These are phyloP conservation scores for Coemansia sp. DNA, from an alignment of 192 early-diverging fungal genomes.

Conservation along the genomic window DNA sequence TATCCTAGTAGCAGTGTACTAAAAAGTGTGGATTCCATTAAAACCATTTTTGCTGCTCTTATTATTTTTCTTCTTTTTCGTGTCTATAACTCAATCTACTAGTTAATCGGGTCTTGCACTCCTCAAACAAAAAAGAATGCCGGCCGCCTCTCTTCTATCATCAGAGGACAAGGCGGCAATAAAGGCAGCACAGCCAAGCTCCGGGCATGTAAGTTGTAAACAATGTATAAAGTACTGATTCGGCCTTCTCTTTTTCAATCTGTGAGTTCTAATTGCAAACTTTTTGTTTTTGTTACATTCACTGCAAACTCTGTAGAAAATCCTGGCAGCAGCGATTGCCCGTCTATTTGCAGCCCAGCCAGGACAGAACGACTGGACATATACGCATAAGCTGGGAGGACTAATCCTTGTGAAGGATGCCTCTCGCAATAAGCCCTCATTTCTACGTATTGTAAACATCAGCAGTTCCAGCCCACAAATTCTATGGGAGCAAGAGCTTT, in stretches of 20 bases:
- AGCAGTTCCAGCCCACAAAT: conserved; percentile 57
- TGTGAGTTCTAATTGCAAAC: not conserved
- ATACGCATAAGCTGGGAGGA: conserved; percentile 69
- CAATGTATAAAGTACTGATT: not conserved
- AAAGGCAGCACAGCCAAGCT: conserved; percentile 61
- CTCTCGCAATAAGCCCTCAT: conserved; percentile 61
- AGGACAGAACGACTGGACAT: conserved; percentile 65
- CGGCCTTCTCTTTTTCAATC: not conserved
- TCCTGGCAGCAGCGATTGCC: conserved; percentile 73
- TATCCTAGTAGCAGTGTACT: not conserved
- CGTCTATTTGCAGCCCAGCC: conserved; percentile 74
- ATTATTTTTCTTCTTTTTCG: not conserved
- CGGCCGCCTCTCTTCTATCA: conserved; percentile 62
- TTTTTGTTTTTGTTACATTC: conserved; percentile 10
- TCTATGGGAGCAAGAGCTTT: conserved; percentile 81
- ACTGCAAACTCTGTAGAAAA: conserved; percentile 61
- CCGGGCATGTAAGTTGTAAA: conserved; percentile 54
- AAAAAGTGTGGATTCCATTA: not conserved
- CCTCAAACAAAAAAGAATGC: conserved; percentile 42
- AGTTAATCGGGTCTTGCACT: not conserved
- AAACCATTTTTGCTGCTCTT: not conserved
- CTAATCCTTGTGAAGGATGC: conserved; percentile 67
- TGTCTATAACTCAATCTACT: not conserved
- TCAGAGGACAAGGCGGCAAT: conserved; percentile 66
- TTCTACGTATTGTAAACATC: conserved; percentile 71